A percentile compares a stretch with the other conserved stretches of the same genome.
Evolutionary conservation across 2,329 filamentous ascomycete genomes (phyloP).

Genomic region (Coleophoma eucalyptorum): DNA sequence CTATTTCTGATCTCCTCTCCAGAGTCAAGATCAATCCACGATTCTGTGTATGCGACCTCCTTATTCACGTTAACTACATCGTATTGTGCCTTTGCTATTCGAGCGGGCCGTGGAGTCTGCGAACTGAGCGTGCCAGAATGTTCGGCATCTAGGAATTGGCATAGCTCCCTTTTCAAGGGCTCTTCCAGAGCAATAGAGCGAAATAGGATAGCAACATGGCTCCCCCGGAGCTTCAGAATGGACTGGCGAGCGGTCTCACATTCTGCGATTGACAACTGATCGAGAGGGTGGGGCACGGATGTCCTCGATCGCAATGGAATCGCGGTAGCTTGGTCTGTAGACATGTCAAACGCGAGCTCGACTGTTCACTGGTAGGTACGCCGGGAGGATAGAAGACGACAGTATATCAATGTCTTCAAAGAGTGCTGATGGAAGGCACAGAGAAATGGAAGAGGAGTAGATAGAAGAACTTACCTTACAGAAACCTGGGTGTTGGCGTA

Average conservation of each 20-base stretch:
- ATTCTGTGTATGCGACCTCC: slow-evolving; percentile 50
- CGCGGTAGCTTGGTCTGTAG: slow-evolving; percentile 7
- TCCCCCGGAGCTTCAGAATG: slow-evolving; percentile 28
- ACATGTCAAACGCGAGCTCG: slow-evolving; percentile 5
- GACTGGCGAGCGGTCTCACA: slow-evolving; percentile 47
- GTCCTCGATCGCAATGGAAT: slow-evolving; percentile 3
- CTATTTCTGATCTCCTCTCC: slow-evolving; percentile 37
- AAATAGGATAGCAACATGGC: slow-evolving; percentile 45
- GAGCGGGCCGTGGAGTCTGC: slow-evolving; percentile 33
- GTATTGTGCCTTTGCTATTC: slow-evolving; percentile 51
- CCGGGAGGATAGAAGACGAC: background rate
- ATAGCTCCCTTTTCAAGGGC: slow-evolving; percentile 45
- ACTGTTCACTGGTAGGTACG: background rate
- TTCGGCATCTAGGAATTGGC: slow-evolving; percentile 43
- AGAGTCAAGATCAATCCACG: slow-evolving; percentile 42
- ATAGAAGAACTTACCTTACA: no score
- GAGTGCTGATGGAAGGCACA: background rate
- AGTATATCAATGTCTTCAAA: background rate
- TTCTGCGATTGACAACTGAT: slow-evolving; percentile 39
- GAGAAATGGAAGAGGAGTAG: no score
- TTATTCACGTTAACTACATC: slow-evolving; percentile 49
- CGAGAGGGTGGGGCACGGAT: slow-evolving; percentile 39
- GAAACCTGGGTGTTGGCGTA: no score
- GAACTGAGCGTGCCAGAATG: slow-evolving; percentile 33
- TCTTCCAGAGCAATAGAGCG: slow-evolving; percentile 53